A percentile compares a stretch with the other conserved stretches of the same genome.
phyloP scores from a whole-genome alignment of 169 alveolate species.

The Amoebophrya sp. region DNA sequence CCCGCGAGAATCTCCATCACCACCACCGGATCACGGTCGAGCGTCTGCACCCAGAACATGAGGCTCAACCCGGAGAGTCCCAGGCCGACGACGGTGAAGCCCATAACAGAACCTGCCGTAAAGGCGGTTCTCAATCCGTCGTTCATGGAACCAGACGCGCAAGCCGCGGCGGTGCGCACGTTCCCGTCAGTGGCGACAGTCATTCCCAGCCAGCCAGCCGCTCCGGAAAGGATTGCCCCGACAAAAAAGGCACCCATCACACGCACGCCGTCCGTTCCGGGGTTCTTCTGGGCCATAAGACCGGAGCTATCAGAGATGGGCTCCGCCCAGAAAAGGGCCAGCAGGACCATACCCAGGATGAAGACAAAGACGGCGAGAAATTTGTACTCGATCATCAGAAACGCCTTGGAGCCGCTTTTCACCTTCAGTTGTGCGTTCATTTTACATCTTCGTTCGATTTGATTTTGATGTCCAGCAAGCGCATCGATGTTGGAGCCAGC shows the following conservation, averaged over 20 bases:
- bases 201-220: not conserved
- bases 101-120: slow-evolving; percentile 59
- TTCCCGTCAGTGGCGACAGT: not conserved
- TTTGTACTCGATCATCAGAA: slow-evolving; percentile 71
- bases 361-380: slow-evolving; percentile 63
- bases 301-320: not conserved
- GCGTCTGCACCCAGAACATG: slow-evolving; percentile 46
- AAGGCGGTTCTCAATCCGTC: not conserved
- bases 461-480: no score
- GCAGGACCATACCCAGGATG: slow-evolving; percentile 61
- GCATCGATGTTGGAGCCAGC: no score
- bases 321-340: not conserved
- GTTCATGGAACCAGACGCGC: not conserved
- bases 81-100: slow-evolving; percentile 59
- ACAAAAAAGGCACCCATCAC: not conserved
- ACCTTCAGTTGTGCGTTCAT: no score
- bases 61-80: slow-evolving; percentile 49
- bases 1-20: slow-evolving; percentile 61
- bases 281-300: not conserved
- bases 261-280: not conserved
- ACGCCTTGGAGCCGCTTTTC: slow-evolving; percentile 70
- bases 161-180: not conserved
- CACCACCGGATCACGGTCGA: slow-evolving; percentile 25
- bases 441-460: no score
- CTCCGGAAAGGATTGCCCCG: not conserved